Base-by-base conservation (phyloP, 257 asterid genomes). In the Scutellaria baicalensis region DNA sequence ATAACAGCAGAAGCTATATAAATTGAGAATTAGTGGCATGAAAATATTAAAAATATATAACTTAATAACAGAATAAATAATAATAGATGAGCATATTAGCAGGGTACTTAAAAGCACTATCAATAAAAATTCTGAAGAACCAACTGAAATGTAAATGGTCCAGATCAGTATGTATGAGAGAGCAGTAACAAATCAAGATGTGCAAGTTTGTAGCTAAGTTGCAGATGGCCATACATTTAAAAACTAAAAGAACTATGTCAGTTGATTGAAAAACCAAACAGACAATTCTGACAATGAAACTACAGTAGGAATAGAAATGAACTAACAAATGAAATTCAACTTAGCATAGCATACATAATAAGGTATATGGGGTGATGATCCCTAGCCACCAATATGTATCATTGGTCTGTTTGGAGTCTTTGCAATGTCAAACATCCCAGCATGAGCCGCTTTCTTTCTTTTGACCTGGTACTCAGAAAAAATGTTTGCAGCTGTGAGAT, bases 401-500 rank as follows among this genome's bases (percentile, higher is more conserved):
- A 91, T 94, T 10, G 99, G 99, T 74, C 97, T 88, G 78, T 93
- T 93, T 57, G 93, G 96, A 9, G 96, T 93, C 79, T 86, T 88
- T 56, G 97, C 99, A 21, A 93, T 57, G 84, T 91, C 96, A 60
- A 86, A 81, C 97, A 94, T 91, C 77, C 97, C 97, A 70, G 97
- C 96, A 84, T 94, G 99, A 73, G 96, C 78, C 23, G 96, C 96
- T 81, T 91, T 94, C 88, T 94, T 94, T 77, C 92, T 91, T 80
- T 89, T 89, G 66, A 91, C 84, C 99, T 89, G 86, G 70, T 59
- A 52, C 27, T 45, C 66, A 18, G 18, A 65, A 76, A n/a, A 65
- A 61, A 18, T 49, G 59, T 35, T 75, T 44, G 51, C 64, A 71
- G 56, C 57, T 39, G 60, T 55, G 70, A 72, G 67, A 73, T 54